Base-by-base conservation (phyloP, 148 eudicot genomes). In the Camellia lanceoleosa region DNA sequence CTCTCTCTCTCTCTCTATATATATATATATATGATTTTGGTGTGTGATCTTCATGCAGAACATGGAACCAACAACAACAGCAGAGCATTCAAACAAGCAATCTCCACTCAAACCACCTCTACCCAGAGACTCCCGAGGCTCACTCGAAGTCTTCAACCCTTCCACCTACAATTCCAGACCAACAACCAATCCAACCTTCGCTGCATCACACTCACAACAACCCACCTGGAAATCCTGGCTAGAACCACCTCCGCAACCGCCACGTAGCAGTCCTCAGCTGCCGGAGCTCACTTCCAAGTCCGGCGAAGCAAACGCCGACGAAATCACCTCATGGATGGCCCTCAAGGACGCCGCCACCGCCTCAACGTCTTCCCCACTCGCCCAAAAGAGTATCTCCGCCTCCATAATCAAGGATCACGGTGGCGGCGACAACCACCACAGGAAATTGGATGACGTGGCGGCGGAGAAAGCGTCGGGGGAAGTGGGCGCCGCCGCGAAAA, bases 251-350 rank as follows among this genome's bases (percentile, higher is more conserved):
- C 52, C 87, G 49, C 20, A 44, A 49, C 52, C 87, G 49, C 42
- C 55, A 65, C 47, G 15, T 41, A 7, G 41, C 74, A 58, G 10
- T 5, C 82, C 79, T 7, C 83, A 80, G 16, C 84, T 70, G 56
- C 88, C 83, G 54, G 64, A 74, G 46, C 56, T 71, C 75, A 56
- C 81, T 10, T 81, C 89, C 65, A 73, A 78, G 3, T 80, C 93
- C 7, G 84, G 85, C 16, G 58, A 84, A 12, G 66, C 79, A n/a
- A 82, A 80, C 49, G 20, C 87, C 3, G 89, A 87, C 14, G 91
- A 89, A 71, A 87, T 91, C 76, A 89, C 92, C 41, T 89, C 98
- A 81, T 95, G 98, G 97, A 95, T 95, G 98, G 98, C 98, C 63
- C 91, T 95, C 64, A 87, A 88, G 80, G 92, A 91, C 47, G 69